phyloP scores from a whole-genome alignment of 176 grass and related monocot species.

The Aegilops bicornis region DNA sequence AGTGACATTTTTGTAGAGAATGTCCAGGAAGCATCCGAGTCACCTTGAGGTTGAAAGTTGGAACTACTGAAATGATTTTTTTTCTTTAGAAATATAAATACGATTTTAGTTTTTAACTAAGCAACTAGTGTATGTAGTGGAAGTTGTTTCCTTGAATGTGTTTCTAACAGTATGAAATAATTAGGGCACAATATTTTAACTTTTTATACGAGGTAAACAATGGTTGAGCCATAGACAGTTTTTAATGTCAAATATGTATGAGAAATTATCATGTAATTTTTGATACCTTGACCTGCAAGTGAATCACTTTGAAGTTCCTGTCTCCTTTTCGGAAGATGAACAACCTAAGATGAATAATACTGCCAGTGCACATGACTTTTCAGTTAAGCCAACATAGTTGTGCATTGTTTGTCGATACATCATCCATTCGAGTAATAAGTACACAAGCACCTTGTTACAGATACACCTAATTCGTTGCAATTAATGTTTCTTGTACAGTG shows the following conservation, averaged over 20 bases:
- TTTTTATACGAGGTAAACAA: neutral
- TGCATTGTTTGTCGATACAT: neutral
- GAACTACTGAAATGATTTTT: neutral
- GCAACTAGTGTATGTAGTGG: neutral
- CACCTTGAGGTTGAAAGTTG: neutral
- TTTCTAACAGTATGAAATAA: neutral
- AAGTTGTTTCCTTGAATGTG: neutral
- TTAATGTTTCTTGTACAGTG: neutral
- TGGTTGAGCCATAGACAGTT: neutral
- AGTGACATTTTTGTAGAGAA: neutral
- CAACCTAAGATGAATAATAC: slow-evolving; percentile 7
- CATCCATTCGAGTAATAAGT: neutral
- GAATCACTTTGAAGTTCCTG: neutral
- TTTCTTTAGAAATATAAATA: neutral
- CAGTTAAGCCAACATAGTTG: neutral
- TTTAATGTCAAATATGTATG: neutral
- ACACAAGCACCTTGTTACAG: neutral
- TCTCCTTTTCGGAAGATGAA: neutral
- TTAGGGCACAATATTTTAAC: too few relatives aligned
- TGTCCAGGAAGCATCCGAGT: neutral
- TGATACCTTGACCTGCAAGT: neutral
- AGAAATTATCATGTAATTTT: neutral
- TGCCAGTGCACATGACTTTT: slow-evolving; percentile 1
- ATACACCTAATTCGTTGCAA: neutral
- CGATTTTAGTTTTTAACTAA: neutral